These are phyloP conservation scores for Pseudocercospora vitis DNA, from an alignment of 2,329 filamentous ascomycete species.

Conservation along the genomic window DNA sequence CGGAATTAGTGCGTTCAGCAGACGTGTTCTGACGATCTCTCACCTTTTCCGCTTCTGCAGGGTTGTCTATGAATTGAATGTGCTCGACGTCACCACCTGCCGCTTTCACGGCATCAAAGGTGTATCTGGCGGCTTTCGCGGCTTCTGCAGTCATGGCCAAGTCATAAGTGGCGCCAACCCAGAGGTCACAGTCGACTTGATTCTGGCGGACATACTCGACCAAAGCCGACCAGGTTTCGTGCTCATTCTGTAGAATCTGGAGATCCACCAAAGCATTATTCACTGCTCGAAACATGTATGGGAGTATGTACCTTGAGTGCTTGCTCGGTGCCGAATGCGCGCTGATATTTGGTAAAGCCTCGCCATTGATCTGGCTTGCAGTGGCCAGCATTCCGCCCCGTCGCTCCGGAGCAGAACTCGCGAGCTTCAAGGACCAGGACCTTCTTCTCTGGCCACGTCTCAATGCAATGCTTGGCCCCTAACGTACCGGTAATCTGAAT, in stretches of 20 bases:
- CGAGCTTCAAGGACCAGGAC: constrained; percentile 74
- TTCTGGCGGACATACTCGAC: constrained; percentile 48
- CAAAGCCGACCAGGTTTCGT: constrained; percentile 58
- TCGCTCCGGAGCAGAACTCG: constrained; percentile 77
- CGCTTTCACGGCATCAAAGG: constrained; percentile 58
- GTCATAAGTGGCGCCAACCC: constrained; percentile 34
- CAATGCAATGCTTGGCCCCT: neutral
- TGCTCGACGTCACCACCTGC: constrained; percentile 52
- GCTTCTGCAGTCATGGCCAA: neutral
- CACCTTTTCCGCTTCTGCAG: constrained; percentile 42
- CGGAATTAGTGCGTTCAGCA: neutral
- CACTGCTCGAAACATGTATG: constrained; percentile 58
- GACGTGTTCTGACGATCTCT: neutral
- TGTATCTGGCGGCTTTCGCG: constrained; percentile 51
- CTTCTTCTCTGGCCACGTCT: constrained; percentile 27
- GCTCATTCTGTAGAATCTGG: constrained; percentile 70
- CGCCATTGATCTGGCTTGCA: constrained; percentile 7
- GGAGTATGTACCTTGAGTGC: constrained; percentile 48
- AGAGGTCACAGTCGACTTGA: constrained; percentile 68
- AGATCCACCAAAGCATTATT: constrained; percentile 50
- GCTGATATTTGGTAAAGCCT: constrained; percentile 37
- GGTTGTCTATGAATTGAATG: constrained; percentile 46
- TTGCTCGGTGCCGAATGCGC: constrained; percentile 52
- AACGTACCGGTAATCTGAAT: neutral
- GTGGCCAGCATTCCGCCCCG: constrained; percentile 55